Percentiles rank a stretch among this genome's conserved stretches.
Conservation (phyloP, 768 basidiomycete genomes). For the Kwoniella pini region DNA sequence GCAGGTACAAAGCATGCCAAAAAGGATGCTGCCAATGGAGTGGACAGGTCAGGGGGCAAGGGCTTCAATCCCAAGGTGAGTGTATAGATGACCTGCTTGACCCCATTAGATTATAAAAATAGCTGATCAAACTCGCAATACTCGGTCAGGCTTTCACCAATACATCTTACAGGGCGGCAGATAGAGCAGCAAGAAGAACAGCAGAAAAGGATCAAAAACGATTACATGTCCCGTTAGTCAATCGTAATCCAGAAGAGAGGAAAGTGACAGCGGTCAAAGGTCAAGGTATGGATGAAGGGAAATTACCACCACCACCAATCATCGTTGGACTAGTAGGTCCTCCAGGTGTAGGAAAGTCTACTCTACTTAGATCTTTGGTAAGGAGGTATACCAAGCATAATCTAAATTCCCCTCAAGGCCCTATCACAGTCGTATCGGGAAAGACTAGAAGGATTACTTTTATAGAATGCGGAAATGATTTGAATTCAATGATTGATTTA, state of each 20-base stretch:
- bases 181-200: slow-evolving; percentile 82
- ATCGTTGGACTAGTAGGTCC: slow-evolving; percentile 94
- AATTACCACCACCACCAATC: slow-evolving; percentile 86
- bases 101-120: neutral
- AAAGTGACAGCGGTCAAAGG: slow-evolving; percentile 52
- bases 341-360: slow-evolving; percentile 92
- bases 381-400: slow-evolving; percentile 92
- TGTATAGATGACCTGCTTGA: neutral
- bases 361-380: slow-evolving; percentile 85
- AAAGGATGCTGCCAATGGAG: slow-evolving; percentile 66
- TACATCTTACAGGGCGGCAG: slow-evolving; percentile 83
- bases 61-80: slow-evolving; percentile 88
- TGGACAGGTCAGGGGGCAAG: slow-evolving; percentile 67
- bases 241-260: slow-evolving; percentile 74
- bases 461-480: slow-evolving; percentile 94
- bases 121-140: neutral
- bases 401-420: slow-evolving; percentile 82
- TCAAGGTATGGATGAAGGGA: slow-evolving; percentile 57
- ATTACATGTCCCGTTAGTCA: slow-evolving; percentile 91
- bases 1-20: slow-evolving; percentile 74
- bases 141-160: slow-evolving; percentile 84
- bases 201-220: slow-evolving; percentile 92
- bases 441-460: slow-evolving; percentile 93
- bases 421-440: slow-evolving; percentile 89
- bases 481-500: slow-evolving; percentile 98